Conservation (phyloP, 257 asterid species). For the Solanum verrucosum region DNA sequence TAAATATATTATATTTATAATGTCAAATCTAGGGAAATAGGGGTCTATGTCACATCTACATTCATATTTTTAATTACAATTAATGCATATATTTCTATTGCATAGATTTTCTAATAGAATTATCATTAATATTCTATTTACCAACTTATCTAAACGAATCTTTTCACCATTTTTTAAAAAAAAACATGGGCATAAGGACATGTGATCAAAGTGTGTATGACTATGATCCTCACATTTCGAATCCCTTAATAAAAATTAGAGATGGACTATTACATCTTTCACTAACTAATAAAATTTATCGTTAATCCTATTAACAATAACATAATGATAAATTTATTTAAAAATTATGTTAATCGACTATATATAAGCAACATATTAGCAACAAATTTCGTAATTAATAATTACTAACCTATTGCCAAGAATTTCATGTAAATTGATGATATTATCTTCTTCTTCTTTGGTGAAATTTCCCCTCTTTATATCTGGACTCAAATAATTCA, state of each 20-base stretch:
- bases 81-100: not conserved
- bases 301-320: not conserved
- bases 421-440: not conserved
- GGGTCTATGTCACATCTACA: not conserved
- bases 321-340: too few species aligned
- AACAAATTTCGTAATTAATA: not conserved
- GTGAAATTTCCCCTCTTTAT: not conserved
- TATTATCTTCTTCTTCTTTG: not conserved
- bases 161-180: not conserved
- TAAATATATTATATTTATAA: not conserved
- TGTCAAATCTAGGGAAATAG: not conserved
- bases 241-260: not conserved
- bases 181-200: not conserved
- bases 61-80: not conserved
- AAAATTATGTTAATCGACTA: not conserved
- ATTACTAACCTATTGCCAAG: not conserved
- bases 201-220: not conserved
- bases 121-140: not conserved
- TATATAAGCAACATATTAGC: not conserved
- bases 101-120: not conserved
- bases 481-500: not conserved
- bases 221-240: rapidly evolving
- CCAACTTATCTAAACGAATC: not conserved
- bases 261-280: not conserved
- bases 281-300: not conserved